Conservation (phyloP, 176 grass and related monocot species). For the Neostapfia colusana region DNA sequence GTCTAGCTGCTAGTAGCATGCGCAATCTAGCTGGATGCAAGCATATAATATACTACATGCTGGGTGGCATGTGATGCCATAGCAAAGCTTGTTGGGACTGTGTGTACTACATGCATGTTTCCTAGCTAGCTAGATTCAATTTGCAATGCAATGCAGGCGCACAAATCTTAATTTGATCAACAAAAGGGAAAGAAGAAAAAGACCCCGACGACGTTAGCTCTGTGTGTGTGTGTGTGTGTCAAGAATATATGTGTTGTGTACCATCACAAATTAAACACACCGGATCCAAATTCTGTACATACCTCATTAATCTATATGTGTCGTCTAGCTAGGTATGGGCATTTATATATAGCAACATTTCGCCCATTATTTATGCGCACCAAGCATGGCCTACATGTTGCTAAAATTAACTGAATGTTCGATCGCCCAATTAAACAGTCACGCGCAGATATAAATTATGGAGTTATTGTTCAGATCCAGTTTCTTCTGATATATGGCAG, state of each 20-base stretch:
- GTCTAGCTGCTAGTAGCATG: conserved; percentile 30
- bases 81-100: conserved; percentile 52
- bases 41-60: conserved; percentile 49
- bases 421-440: conserved; percentile 22
- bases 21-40: conserved; percentile 46
- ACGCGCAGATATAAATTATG: conserved; percentile 13
- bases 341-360: conserved; percentile 31
- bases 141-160: conserved; percentile 39
- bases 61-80: conserved; percentile 59
- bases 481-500: not conserved
- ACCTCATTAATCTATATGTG: conserved; percentile 33
- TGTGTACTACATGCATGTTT: conserved; percentile 52
- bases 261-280: not conserved
- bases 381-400: conserved; percentile 18
- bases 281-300: conserved; percentile 19
- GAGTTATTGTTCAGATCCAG: conserved; percentile 30
- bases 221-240: not conserved
- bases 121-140: conserved; percentile 81
- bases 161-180: not conserved
- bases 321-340: conserved; percentile 47
- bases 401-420: conserved; percentile 28
- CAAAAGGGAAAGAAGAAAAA: not conserved
- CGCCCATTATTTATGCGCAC: conserved; percentile 23
- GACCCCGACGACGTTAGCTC: no score
- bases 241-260: not conserved